Conservation (phyloP, 1,284 basidiomycete genomes). For the Moesziomyces parantarcticus region DNA sequence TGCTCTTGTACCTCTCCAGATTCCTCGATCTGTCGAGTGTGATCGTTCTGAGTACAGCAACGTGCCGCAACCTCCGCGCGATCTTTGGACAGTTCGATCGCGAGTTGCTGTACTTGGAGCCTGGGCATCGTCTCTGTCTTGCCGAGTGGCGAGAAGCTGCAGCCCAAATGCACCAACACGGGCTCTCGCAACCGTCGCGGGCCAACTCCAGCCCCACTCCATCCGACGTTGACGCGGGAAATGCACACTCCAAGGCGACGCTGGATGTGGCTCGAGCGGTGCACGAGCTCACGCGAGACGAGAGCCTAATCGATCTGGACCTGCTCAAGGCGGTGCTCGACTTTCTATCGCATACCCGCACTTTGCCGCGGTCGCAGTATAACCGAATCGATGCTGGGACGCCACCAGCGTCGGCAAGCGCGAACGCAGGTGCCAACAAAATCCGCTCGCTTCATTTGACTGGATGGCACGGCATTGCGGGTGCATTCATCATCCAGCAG, state of each 20-base stretch:
- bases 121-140: conserved; percentile 27
- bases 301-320: conserved; percentile 36
- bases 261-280: conserved; percentile 2
- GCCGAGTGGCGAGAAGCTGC: conserved; percentile 41
- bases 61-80: conserved; percentile 5
- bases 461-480: conserved; percentile 43
- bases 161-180: conserved; percentile 2
- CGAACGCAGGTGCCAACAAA: conserved; percentile 1
- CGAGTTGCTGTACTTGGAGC: conserved; percentile 32
- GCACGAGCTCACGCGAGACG: conserved; percentile 24
- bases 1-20: conserved; percentile 30
- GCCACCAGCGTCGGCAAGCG: neutral
- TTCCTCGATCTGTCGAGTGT: conserved; percentile 23
- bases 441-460: conserved; percentile 21
- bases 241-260: neutral
- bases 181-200: conserved; percentile 1
- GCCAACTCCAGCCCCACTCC: neutral
- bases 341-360: neutral
- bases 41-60: conserved; percentile 27
- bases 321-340: conserved; percentile 25
- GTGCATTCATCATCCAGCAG: conserved; percentile 34
- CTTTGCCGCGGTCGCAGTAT: neutral
- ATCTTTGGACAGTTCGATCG: conserved; percentile 34
- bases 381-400: neutral
- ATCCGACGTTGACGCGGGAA: neutral